Conservation (phyloP, 306 rosid genomes). For the Prunus padus region DNA sequence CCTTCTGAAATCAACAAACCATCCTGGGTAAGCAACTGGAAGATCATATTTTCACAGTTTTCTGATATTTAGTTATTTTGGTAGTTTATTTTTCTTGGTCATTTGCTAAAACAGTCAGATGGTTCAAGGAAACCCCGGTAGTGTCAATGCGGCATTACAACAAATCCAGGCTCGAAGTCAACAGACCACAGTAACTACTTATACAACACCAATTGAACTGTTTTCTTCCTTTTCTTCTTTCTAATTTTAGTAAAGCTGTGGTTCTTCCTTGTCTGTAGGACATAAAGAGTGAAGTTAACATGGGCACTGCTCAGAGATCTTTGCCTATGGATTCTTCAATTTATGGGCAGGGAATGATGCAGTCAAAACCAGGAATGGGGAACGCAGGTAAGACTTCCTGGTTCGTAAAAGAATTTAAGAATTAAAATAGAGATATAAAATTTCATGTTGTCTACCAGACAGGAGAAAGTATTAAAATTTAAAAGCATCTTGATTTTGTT, state of each 20-base stretch:
- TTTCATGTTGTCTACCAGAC: neutral
- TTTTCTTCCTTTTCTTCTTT: constrained; percentile 14
- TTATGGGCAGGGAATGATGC: constrained; percentile 79
- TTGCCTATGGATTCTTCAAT: constrained; percentile 80
- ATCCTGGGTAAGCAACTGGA: constrained; percentile 60
- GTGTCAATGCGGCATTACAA: constrained; percentile 80
- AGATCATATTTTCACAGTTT: constrained; percentile 23
- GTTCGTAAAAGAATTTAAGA: neutral
- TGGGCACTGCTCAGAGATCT: constrained; percentile 72
- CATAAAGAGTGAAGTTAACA: constrained; percentile 68
- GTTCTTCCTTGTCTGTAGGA: constrained; percentile 42
- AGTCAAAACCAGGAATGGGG: constrained; percentile 78
- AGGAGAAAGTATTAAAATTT: neutral
- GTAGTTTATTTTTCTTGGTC: constrained; percentile 26
- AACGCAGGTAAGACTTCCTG: constrained; percentile 54
- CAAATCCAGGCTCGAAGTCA: constrained; percentile 84
- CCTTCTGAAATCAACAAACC: constrained; percentile 75
- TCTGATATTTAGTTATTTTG: constrained; percentile 12
- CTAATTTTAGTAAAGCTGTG: constrained; percentile 12
- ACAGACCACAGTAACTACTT: constrained; percentile 55
- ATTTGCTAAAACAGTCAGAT: constrained; percentile 61
- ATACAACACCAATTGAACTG: constrained; percentile 3
- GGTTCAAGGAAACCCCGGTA: constrained; percentile 77
- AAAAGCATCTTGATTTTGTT: neutral
- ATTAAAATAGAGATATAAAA: neutral